These are phyloP conservation scores for Fimicolochytrium jonesii DNA, from an alignment of 192 early-diverging fungal genomes.

Conservation along the genomic window DNA sequence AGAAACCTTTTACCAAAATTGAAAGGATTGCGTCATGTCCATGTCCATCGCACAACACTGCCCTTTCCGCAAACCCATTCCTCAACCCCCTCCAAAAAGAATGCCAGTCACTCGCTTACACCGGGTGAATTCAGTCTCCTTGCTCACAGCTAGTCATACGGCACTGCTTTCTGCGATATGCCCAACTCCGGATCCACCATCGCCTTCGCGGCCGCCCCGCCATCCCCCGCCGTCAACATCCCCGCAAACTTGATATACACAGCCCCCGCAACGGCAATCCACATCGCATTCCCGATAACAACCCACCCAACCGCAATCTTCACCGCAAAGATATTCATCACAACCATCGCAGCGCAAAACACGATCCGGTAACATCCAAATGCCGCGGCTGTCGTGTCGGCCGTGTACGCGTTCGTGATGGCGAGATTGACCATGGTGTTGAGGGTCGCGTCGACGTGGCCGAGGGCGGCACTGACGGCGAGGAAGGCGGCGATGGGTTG, in stretches of 20 bases:
- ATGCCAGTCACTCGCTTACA: too few species aligned
- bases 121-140: too few species aligned
- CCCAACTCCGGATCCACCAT: background rate
- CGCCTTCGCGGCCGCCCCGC: background rate
- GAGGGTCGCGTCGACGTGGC: slow-evolving; percentile 17
- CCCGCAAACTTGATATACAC: slow-evolving; percentile 2
- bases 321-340: slow-evolving; percentile 13
- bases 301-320: background rate
- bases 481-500: slow-evolving; percentile 6
- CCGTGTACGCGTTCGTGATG: background rate
- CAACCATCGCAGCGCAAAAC: slow-evolving; percentile 19
- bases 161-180: too few species aligned
- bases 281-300: slow-evolving; percentile 6
- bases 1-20: too few species aligned
- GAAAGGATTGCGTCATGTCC: too few species aligned
- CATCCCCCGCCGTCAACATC: slow-evolving; percentile 1
- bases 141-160: too few species aligned
- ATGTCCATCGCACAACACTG: too few species aligned
- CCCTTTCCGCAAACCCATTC: too few species aligned
- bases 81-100: too few species aligned
- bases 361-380: slow-evolving; percentile 27
- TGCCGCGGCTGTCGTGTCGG: slow-evolving; percentile 14
- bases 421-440: slow-evolving; percentile 25
- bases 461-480: slow-evolving; percentile 12
- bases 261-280: slow-evolving; percentile 1